Base-by-base conservation (phyloP, 495 filamentous ascomycete genomes). In the Viridothelium virens region DNA sequence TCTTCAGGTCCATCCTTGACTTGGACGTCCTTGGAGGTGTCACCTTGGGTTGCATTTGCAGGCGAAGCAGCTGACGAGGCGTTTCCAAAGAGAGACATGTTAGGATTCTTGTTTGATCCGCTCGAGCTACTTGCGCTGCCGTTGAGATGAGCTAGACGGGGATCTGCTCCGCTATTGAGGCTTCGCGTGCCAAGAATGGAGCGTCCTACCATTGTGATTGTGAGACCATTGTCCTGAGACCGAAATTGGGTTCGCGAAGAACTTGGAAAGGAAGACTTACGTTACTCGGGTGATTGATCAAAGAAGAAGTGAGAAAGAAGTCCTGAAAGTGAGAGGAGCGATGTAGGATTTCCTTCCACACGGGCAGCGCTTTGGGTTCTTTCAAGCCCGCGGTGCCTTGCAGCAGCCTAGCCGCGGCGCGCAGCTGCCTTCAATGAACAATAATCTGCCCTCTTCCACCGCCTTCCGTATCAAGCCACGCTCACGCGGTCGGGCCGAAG, bases 1-100 rank as follows among this genome's bases (percentile, higher is more conserved):
- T 97, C 92, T 61, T 89, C 85, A 14, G 92, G 94, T 14, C 89
- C 89, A 62, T 85, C 83, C 65, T 78, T 83, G 37, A 98, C 77
- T 41, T 86, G 79, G 63, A 96, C 86, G 76, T 98, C 94, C 76
- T 94, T 90, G 69, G 87, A 91, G 63, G 94, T 87, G 70, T 98
- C 94, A 50, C 94, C 94, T 6, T 91, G 86, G 12, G 92, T 94
- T 70, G 89, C 88, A 64, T 83, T 80, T 63, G 84, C 72, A 38
- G 78, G 16, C 10, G 66, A 70, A 61, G 80, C 75, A 37, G 83
- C 69, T 48, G 80, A 72, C 64, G 76, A 70, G 68, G 80, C 85
- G 73, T 70, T 70, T 6, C 86, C 85, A 76, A 95, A 96, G 73
- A 96, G 85, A 56, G 86, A 78, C 87, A 91, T 90, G 9, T 70